A percentile compares a stretch with the other conserved stretches of the same genome.
phyloP scores from a whole-genome alignment of 1,284 basidiomycete species.

The Microbotryum intermedium region DNA sequence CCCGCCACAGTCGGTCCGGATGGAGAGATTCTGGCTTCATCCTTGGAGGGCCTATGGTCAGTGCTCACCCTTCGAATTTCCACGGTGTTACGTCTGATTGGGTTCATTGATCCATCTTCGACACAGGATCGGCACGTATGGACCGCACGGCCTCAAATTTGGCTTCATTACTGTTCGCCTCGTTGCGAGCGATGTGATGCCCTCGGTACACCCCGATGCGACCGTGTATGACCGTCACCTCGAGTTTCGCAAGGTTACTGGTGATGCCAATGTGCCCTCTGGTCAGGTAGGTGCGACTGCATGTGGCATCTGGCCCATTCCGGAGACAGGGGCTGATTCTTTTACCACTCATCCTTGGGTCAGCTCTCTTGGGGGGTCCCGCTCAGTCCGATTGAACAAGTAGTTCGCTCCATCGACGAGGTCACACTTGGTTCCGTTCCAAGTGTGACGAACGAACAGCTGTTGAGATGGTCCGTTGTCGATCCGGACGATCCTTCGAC shows the following conservation, averaged over 20 bases:
- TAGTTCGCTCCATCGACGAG: neutral
- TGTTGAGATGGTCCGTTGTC: neutral
- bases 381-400: neutral
- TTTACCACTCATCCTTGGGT: too few species aligned
- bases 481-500: neutral
- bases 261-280: slow-evolving; percentile 27
- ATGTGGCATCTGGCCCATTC: slow-evolving; percentile 10
- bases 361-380: slow-evolving; percentile 4
- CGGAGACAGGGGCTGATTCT: too few species aligned
- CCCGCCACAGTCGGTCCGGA: neutral
- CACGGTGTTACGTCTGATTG: too few species aligned
- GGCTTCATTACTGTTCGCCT: slow-evolving; percentile 8
- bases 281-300: slow-evolving; percentile 4
- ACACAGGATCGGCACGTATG: slow-evolving; percentile 25
- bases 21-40: slow-evolving; percentile 7
- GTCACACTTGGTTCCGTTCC: slow-evolving; percentile 6
- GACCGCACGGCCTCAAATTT: slow-evolving; percentile 27
- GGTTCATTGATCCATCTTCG: too few species aligned
- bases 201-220: too few species aligned
- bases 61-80: neutral
- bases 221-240: slow-evolving; percentile 1
- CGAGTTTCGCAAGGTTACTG: slow-evolving; percentile 24
- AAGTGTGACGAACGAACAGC: neutral
- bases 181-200: neutral
- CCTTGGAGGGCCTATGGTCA: slow-evolving; percentile 22